Percentiles rank a stretch among this genome's conserved stretches.
Conservation (phyloP, 2,329 filamentous ascomycete genomes). For the Xylaria sp. region DNA sequence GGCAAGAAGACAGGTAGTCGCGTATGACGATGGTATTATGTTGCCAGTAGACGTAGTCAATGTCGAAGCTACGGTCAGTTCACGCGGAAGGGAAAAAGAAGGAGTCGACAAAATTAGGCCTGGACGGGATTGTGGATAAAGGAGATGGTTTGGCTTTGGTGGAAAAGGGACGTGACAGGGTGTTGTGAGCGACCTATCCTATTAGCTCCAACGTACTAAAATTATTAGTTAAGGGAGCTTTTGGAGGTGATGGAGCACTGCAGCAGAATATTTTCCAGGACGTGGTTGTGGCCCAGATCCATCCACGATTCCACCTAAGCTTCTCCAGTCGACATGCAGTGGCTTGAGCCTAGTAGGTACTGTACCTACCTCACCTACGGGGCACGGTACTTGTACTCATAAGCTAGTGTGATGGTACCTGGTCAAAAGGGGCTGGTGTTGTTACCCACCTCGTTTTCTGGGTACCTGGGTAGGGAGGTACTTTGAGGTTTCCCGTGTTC, state of each 20-base stretch:
- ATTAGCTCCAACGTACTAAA: constrained; percentile 28
- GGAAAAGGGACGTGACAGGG: constrained; percentile 35
- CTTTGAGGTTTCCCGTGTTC: background rate
- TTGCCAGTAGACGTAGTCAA: constrained; percentile 33
- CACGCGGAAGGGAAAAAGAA: constrained; percentile 36
- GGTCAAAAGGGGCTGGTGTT: constrained; percentile 25
- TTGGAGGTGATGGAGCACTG: constrained; percentile 30
- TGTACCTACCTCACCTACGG: background rate
- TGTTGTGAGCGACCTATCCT: constrained; percentile 30
- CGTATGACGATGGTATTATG: constrained; percentile 33
- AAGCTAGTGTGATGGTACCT: background rate
- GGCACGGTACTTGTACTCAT: background rate
- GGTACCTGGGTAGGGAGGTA: no score
- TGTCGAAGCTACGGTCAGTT: constrained; percentile 34
- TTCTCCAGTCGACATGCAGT: constrained; percentile 27
- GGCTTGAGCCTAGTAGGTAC: constrained; percentile 17
- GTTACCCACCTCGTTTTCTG: background rate
- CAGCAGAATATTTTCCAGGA: background rate
- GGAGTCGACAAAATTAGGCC: constrained; percentile 41
- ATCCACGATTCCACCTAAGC: constrained; percentile 8
- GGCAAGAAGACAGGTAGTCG: constrained; percentile 30
- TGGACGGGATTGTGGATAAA: constrained; percentile 41
- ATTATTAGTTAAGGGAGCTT: constrained; percentile 31
- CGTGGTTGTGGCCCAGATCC: constrained; percentile 3
- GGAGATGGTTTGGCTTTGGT: constrained; percentile 32